phyloP scores from a whole-genome alignment of 805 yeast genomes.

The Metschnikowia matae region DNA sequence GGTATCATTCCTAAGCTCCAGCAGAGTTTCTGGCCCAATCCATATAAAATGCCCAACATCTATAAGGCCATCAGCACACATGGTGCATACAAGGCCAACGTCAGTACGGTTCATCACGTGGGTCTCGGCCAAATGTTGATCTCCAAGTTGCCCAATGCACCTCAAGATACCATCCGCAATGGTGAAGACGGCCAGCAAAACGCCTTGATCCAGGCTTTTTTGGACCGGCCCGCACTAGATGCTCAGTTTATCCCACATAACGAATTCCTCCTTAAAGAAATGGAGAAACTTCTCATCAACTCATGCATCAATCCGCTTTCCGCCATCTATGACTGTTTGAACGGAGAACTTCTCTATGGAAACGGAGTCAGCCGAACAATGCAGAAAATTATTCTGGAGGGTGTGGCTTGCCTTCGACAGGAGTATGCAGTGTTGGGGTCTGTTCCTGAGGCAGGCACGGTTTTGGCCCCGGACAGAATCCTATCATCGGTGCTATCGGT shows the following conservation, averaged over 20 bases:
- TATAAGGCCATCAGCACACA: slow-evolving; percentile 79
- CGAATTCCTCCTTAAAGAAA: slow-evolving; percentile 51
- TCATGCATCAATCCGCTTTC: slow-evolving; percentile 83
- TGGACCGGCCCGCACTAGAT: slow-evolving; percentile 23
- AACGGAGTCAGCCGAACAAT: slow-evolving; percentile 32
- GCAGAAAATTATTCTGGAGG: slow-evolving; percentile 42
- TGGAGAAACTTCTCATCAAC: slow-evolving; percentile 75
- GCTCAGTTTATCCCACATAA: slow-evolving; percentile 34
- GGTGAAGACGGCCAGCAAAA: slow-evolving; percentile 10
- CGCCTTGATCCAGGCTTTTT: slow-evolving; percentile 19
- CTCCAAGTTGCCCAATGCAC: slow-evolving; percentile 47
- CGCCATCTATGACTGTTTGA: slow-evolving; percentile 68
- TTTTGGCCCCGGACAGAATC: slow-evolving; percentile 32
- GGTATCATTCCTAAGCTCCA: slow-evolving; percentile 59
- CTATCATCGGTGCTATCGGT: slow-evolving; percentile 33
- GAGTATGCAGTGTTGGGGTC: slow-evolving; percentile 23
- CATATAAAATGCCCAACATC: slow-evolving; percentile 47
- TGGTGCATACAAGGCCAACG: slow-evolving; percentile 59
- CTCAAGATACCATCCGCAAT: neutral
- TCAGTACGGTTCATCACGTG: slow-evolving; percentile 49
- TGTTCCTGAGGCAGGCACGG: slow-evolving; percentile 28
- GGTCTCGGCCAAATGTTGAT: slow-evolving; percentile 63
- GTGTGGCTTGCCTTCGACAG: slow-evolving; percentile 37
- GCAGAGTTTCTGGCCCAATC: slow-evolving; percentile 51
- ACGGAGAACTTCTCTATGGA: slow-evolving; percentile 63